Evolutionary conservation across 331 rosid species (phyloP), one percentile per base, ranked within the genome.

Genomic region (Quercus phellos): DNA sequence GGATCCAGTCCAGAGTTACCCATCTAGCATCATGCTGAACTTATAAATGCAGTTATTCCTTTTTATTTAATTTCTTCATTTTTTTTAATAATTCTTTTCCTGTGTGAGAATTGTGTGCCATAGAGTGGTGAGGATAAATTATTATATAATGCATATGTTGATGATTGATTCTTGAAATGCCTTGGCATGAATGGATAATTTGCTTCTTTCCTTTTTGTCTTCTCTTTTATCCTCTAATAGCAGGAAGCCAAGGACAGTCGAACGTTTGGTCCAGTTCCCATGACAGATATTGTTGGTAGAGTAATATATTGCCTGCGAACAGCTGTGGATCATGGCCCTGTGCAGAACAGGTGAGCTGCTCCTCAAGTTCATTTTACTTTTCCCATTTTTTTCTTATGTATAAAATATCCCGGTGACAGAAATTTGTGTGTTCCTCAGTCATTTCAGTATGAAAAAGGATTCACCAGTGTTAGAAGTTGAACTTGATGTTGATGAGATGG

Each of bases 191-290:
- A 11, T 2, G 66, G 72, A 75, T 51, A 55, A 19, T 50, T 58
- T 27, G 4, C 43, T 72, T 60, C 54, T 42, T 83, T 71, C 32
- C 46, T 38, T 38, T 38, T 38, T 80, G 4, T 72, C 19, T 54
- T 77, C 12, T 42, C 68, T 18, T 73, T 60, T 38, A 38, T 38
- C 46, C 34, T 80, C 27, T 26, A 73, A 79, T 85, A 77, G 80
- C 97, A 95, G 99, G 99, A 95, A 83, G 97, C 92, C 26, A 75
- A 84, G 30, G 99, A 95, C 81, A 95, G 99, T 83, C 90, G 99
- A 68, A 84, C 69, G 26, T 95, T 95, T 79, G 99, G 99, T 78
- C 99, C 99, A 2, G 90, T 95, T 79, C 85, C 90, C 2, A 90
- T 90, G 94, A 87, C 90, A 5, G 84, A 90, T 85, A 89, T 95